These are phyloP conservation scores for Ophiostoma himal-ulmi DNA, from an alignment of 2,329 filamentous ascomycete species.

Conservation along the genomic window DNA sequence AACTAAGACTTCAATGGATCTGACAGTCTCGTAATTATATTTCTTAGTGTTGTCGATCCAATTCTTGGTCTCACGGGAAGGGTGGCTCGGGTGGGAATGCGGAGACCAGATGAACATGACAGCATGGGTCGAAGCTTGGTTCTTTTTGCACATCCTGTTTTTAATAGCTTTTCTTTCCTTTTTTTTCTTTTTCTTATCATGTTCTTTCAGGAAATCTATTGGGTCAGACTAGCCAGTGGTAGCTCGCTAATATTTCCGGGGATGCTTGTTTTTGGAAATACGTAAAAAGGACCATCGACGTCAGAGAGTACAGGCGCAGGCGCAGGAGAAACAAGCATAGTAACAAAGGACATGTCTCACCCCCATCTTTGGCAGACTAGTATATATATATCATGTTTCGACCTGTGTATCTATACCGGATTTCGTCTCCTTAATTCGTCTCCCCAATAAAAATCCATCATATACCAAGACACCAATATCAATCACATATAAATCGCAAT, in stretches of 20 bases:
- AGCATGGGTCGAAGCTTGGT: neutral
- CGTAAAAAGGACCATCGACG: conserved; percentile 10
- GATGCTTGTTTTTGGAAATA: neutral
- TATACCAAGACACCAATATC: neutral
- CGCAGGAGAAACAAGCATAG: neutral
- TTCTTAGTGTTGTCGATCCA: neutral
- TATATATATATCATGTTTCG: neutral
- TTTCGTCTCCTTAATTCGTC: too few relatives aligned
- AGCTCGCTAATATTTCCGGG: neutral
- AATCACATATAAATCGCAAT: conserved; percentile 36
- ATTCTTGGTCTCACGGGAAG: neutral
- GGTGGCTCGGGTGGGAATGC: neutral
- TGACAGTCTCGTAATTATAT: neutral
- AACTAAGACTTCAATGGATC: neutral
- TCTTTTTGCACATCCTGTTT: neutral
- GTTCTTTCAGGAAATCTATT: neutral
- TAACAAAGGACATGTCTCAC: neutral
- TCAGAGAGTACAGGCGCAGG: neutral
- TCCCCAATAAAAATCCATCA: neutral
- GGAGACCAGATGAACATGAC: neutral
- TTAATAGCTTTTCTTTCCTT: neutral
- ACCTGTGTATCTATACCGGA: too few relatives aligned
- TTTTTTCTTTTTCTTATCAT: neutral
- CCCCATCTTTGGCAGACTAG: neutral
- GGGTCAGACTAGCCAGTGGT: neutral